Evolutionary conservation across 2,329 filamentous ascomycete genomes (phyloP), one percentile per base, ranked within the genome.

Genomic region (Eutypella sp.): DNA sequence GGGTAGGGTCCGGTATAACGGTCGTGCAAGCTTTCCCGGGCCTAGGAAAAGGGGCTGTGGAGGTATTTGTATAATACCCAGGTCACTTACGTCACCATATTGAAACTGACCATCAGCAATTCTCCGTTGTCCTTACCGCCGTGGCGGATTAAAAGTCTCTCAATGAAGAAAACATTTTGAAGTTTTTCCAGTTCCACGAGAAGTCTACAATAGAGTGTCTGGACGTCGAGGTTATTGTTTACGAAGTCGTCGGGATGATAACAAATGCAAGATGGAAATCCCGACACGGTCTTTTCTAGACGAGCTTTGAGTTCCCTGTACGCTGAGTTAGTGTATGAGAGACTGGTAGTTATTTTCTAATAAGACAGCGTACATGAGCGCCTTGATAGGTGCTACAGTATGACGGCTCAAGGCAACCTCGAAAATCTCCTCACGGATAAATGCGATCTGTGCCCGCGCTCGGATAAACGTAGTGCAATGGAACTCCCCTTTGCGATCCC

Each of bases 91-190:
- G 67, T 65, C 1, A 76, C 69, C 61, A 78, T 67, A 49, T 76
- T 68, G 19, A 69, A 72, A 34, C 73, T 74, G 19, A 71, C 66
- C 1, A 67, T 57, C 6, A 77, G 57, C 9, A 75, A 59, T 13
- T 70, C 63, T 0, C 66, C 66, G 8, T 67, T 61, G 8, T 67
- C 64, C 0, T 60, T 52, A 11, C 67, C 59, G 0, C 67, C 65
- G 3, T 62, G 59, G 16, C 75, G 77, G 19, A 76, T 66, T 8
- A 83, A 61, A 0, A 82, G 68, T 15, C 81, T 68, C 46, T 83
- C 75, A 5, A 82, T 63, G 9, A 84, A 71, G 47, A 84, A 82
- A 3, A 78, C 64, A 33, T 81, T 82, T 36, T 81, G 74, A 0
- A 81, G 60, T 39, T 78, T 71, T 19, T 74, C 69, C 2, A 80